Base-by-base conservation (phyloP, 331 rosid species). In the Ulmus americana region DNA sequence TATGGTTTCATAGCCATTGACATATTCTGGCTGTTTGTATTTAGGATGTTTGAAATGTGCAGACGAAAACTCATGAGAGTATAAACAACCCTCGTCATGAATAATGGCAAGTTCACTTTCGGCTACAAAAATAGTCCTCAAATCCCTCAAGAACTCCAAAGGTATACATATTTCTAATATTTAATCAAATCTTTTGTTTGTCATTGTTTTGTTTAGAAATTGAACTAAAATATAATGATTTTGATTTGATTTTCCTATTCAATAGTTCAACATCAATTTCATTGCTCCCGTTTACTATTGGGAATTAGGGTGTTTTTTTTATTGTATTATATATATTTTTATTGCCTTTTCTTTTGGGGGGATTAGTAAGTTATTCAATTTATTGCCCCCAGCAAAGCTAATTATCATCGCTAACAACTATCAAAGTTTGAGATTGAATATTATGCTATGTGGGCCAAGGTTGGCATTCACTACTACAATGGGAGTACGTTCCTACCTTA, bases 51-150 rank as follows among this genome's bases (percentile, higher is more conserved):
- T 8, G 1, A 10, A 40, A 9, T 59, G 12, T 28, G 57, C 69
- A 64, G 69, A 90, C 87, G 95, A 87, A 90, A 90, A 87, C 95
- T 28, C 97, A 90, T 40, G 95, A 90, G 88, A 85, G 84, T 71
- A 90, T 90, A 38, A 90, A 90, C 77, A 90, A 85, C 75, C 45
- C 92, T 90, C 52, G 94, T 90, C 10, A 87, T 90, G 97, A 90
- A 90, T 87, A 87, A 88, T 52, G 95, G 97, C 40, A 87, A 90
- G 60, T 90, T 45, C 67, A 90, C 92, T 1, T 73, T 90, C 16
- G 95, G 95, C 1, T 87, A 87, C 63, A 90, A 90, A 70, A 90
- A 20, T 95, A 7, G 95, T 90, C 54, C 86, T 90, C 55, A 83
- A 87, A 15, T 59, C 97, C 44, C 88, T 87, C 1, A 83, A 95